Conservation (phyloP, 2,329 filamentous ascomycete genomes). For the Trichophyton schoenleinii region DNA sequence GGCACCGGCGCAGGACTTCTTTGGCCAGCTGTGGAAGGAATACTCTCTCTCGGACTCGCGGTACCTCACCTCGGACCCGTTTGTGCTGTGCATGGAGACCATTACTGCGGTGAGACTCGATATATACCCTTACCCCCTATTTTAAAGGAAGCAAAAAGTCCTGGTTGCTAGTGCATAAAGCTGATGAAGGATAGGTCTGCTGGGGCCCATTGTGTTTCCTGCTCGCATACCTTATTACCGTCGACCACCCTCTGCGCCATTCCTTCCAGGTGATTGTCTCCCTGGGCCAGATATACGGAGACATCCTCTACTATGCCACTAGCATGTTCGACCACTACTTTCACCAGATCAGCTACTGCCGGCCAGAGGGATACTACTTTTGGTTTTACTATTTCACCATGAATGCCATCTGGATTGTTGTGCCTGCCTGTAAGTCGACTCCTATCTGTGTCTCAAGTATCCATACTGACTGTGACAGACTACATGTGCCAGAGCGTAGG, state of each 20-base stretch:
- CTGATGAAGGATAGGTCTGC: constrained; percentile 30
- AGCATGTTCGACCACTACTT: constrained; percentile 49
- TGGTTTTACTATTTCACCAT: constrained; percentile 55
- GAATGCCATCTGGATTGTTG: constrained; percentile 55
- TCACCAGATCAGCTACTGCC: constrained; percentile 42
- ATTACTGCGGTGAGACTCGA: constrained; percentile 56
- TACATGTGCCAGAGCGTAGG: constrained; percentile 23
- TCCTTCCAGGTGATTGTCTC: constrained; percentile 49
- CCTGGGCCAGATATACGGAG: constrained; percentile 52
- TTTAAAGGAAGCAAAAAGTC: too few relatives aligned
- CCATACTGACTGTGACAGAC: constrained; percentile 14
- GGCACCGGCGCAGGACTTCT: constrained; percentile 55
- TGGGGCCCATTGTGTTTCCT: constrained; percentile 52
- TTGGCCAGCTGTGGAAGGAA: constrained; percentile 87
- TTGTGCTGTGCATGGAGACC: constrained; percentile 77
- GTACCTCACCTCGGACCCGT: constrained; percentile 68
- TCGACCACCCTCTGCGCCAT: constrained; percentile 44
- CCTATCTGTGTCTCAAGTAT: not conserved
- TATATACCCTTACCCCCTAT: not conserved
- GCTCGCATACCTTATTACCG: constrained; percentile 43
- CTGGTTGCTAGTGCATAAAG: not conserved
- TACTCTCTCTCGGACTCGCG: constrained; percentile 78
- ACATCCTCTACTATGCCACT: constrained; percentile 52
- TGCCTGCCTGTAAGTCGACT: constrained; percentile 44
- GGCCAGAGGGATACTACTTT: constrained; percentile 52